Base-by-base conservation (phyloP, 1,139 yeast genomes). In the Meyerozyma carpophila region DNA sequence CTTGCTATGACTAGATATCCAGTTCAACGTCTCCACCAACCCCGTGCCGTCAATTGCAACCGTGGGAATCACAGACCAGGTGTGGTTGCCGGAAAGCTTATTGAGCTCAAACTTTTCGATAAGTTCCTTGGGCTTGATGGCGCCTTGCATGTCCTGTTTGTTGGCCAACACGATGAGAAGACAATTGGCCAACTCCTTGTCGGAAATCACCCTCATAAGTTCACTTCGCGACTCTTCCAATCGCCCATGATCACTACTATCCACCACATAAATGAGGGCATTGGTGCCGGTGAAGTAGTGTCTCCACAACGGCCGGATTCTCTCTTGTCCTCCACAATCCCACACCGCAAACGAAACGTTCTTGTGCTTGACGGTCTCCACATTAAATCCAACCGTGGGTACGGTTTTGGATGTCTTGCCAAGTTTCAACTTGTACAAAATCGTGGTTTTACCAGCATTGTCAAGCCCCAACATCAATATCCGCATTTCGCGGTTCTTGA, bases 251-350 rank as follows among this genome's bases (percentile, higher is more conserved):
- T 89, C 96, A 11, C 85, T 78, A 5, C 91, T 79, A 63, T 91
- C 98, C 46, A 91, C 86, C 43, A 91, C 97, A 62, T 87, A 91
- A 45, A 91, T 88, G 49, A 91, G 74, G n/a, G 96, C 96, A 58
- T 89, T 87, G 3, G 97, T 88, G 27, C 96, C 96, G 10, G 96
- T 87, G 65, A 85, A 89, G 65, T 90, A 91, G 61, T 90, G 96
- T 63, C 97, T 81, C 97, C 98, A 90, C 43, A 90, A 72, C 0
- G 95, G 95, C 57, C 96, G 77, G 53, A 88, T 80, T 62, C 95
- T 75, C 57, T 88, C 95, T 67, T 89, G 96, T 62, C 96, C 97
- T 67, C 96, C 97, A 46, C 94, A 94, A 64, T 90, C 97, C 97
- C 97, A 91, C 53, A 93, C 94, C 49, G 93, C 93, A 73, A 90